Percentiles rank a stretch among this genome's conserved stretches.
Conservation (phyloP, 495 filamentous ascomycete species). For the Daldinia childiae region DNA sequence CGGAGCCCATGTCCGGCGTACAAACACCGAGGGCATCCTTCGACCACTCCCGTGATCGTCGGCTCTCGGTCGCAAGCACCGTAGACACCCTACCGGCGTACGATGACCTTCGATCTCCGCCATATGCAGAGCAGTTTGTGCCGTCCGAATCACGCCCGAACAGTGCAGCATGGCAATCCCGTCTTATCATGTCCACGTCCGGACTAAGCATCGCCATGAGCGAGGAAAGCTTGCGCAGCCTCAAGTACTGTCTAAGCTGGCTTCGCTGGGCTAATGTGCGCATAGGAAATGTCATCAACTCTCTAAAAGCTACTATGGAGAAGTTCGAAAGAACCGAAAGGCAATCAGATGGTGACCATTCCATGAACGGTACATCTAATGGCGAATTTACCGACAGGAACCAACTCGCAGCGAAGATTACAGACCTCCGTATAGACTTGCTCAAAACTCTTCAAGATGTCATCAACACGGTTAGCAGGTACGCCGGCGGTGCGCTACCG, state of each 20-base stretch:
- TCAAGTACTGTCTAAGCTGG: constrained; percentile 80
- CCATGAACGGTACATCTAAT: constrained; percentile 35
- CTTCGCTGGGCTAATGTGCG: constrained; percentile 80
- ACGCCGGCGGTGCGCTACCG: constrained; percentile 84
- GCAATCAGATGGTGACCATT: constrained; percentile 34
- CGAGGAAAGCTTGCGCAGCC: constrained; percentile 77
- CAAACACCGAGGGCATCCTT: constrained; percentile 43
- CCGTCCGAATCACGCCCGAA: constrained; percentile 36
- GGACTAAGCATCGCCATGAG: constrained; percentile 88
- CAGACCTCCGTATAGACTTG: constrained; percentile 75
- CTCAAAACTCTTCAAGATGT: constrained; percentile 78
- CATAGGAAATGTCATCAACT: constrained; percentile 72
- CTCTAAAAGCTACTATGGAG: constrained; percentile 74
- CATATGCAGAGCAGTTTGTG: constrained; percentile 65
- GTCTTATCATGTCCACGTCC: constrained; percentile 83
- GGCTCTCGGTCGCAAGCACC: constrained; percentile 58
- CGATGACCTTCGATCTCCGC: constrained; percentile 76
- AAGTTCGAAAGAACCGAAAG: constrained; percentile 70
- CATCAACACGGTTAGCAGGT: constrained; percentile 80
- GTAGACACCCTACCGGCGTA: constrained; percentile 81
- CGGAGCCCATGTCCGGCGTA: constrained; percentile 44
- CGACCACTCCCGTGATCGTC: constrained; percentile 49
- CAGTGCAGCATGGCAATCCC: constrained; percentile 72
- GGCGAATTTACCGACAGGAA: constrained; percentile 46
- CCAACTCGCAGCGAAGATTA: constrained; percentile 67